phyloP scores from a whole-genome alignment of 2,329 filamentous ascomycete genomes.

The Onygenales sp. region DNA sequence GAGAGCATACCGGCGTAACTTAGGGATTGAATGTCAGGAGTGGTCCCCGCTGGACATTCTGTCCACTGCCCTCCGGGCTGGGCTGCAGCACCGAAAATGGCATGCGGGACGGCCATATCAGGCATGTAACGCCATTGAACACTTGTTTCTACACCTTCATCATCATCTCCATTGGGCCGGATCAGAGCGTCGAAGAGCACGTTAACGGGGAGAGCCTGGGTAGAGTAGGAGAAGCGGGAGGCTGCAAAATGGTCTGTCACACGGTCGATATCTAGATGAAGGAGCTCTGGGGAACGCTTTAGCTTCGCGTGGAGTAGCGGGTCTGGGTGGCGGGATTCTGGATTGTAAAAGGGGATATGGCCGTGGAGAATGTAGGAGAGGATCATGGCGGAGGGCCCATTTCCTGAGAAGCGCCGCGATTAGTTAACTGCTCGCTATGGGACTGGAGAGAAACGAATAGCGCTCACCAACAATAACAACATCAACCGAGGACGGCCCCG shows the following conservation, averaged over 20 bases:
- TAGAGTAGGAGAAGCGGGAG: slow-evolving; percentile 51
- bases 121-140: slow-evolving; percentile 46
- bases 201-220: slow-evolving; percentile 51
- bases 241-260: slow-evolving; percentile 49
- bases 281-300: slow-evolving; percentile 36
- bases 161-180: slow-evolving; percentile 49
- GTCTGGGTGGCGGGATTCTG: slow-evolving; percentile 45
- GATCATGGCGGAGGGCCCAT: slow-evolving; percentile 53
- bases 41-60: slow-evolving; percentile 42
- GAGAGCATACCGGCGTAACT: slow-evolving; percentile 55
- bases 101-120: slow-evolving; percentile 42
- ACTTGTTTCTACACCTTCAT: slow-evolving; percentile 40
- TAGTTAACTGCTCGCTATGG: not conserved
- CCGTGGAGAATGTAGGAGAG: slow-evolving; percentile 55
- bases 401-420: slow-evolving; percentile 34
- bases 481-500: slow-evolving; percentile 13
- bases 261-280: slow-evolving; percentile 37
- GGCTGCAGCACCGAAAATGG: slow-evolving; percentile 43
- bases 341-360: slow-evolving; percentile 47
- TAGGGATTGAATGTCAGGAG: slow-evolving; percentile 48
- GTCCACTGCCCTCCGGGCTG: slow-evolving; percentile 52
- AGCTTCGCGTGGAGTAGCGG: slow-evolving; percentile 47
- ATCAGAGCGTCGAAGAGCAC: slow-evolving; percentile 51
- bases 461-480: slow-evolving; percentile 23
- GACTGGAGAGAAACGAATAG: not conserved